Evolutionary conservation across 208 protist genomes (phyloP).

Genomic region (Leishmania braziliensis): DNA sequence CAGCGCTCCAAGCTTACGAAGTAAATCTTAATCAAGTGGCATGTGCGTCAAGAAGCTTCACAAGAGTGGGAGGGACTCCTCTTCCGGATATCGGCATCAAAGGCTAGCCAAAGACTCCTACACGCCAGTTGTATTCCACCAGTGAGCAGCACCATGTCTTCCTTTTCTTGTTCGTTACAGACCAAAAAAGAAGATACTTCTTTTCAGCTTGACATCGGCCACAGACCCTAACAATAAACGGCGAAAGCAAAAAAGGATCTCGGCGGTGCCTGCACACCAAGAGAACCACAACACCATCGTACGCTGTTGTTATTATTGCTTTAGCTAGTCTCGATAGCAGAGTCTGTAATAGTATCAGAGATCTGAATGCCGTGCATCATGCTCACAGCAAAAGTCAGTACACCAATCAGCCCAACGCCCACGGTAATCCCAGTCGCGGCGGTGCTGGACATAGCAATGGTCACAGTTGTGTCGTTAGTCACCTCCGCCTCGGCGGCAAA

Average conservation of each 20-base stretch:
- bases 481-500: slow-evolving; percentile 10
- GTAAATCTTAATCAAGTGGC: background rate
- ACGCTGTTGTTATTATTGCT: background rate
- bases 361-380: slow-evolving; percentile 85
- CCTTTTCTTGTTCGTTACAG: background rate
- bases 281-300: background rate
- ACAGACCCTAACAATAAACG: background rate
- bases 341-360: slow-evolving; percentile 50
- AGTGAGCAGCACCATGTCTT: background rate
- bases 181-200: background rate
- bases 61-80: background rate
- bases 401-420: slow-evolving; percentile 52
- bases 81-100: background rate
- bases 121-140: background rate
- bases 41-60: background rate
- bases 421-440: slow-evolving; percentile 65
- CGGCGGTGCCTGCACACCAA: background rate
- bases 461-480: slow-evolving; percentile 24
- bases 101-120: no score
- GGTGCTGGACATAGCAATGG: slow-evolving; percentile 73
- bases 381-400: slow-evolving; percentile 65
- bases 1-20: background rate
- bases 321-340: slow-evolving; percentile 23
- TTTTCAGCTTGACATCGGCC: background rate
- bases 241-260: slow-evolving; percentile 9